Conservation (phyloP, 75 land plant genomes). For the Cryptomeria japonica region DNA sequence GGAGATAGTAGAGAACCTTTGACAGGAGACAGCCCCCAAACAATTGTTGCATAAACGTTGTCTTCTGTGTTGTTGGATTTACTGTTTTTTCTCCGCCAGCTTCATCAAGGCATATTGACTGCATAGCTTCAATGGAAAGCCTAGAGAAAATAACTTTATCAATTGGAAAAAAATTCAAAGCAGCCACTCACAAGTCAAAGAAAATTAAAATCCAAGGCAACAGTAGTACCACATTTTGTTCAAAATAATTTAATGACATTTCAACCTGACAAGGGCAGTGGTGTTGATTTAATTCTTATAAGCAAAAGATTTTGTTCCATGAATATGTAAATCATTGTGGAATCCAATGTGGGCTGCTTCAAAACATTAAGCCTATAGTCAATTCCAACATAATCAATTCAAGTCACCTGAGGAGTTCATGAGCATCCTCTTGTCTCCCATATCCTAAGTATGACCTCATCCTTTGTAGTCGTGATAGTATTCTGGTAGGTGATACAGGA, state of each 20-base stretch:
- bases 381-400: neutral
- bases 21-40: constrained; percentile 86
- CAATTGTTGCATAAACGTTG: constrained; percentile 75
- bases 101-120: constrained; percentile 76
- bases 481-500: constrained; percentile 67
- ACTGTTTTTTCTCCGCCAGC: constrained; percentile 70
- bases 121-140: constrained; percentile 80
- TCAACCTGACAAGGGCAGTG: neutral
- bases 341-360: neutral
- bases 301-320: neutral
- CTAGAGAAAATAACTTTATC: constrained; percentile 19
- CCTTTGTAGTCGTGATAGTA: constrained; percentile 60
- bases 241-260: neutral
- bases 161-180: neutral
- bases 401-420: constrained; percentile 82
- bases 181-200: neutral
- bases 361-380: neutral
- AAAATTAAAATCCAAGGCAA: neutral
- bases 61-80: constrained; percentile 65
- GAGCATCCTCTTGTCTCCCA: constrained; percentile 96
- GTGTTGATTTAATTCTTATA: neutral
- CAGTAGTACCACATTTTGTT: neutral
- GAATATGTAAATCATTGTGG: neutral
- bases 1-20: constrained; percentile 40
- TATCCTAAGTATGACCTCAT: constrained; percentile 70